A percentile compares a stretch with the other conserved stretches of the same genome.
These are phyloP conservation scores for Prototheca cutis DNA, from an alignment of 163 green algal species.

Conservation along the genomic window DNA sequence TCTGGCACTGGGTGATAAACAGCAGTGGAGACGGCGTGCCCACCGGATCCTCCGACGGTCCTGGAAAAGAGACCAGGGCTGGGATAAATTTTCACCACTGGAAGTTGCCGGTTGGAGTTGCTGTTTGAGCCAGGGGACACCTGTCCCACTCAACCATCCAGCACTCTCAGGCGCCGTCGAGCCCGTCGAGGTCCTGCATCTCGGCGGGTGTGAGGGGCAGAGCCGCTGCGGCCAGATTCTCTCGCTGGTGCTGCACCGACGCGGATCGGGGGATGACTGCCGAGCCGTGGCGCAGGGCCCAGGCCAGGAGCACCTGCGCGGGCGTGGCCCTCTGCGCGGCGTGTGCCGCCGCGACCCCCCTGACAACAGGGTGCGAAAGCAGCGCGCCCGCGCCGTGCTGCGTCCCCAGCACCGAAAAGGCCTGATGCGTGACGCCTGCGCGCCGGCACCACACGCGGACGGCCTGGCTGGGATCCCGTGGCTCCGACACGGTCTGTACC, in stretches of 20 bases:
- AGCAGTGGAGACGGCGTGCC: too few relatives aligned
- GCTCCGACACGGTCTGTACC: slow-evolving; percentile 34
- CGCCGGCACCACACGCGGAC: slow-evolving; percentile 32
- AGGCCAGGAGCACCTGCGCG: slow-evolving; percentile 52
- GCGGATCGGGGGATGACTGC: slow-evolving; percentile 40
- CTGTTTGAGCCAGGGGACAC: too few relatives aligned
- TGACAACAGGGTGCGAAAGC: slow-evolving; percentile 27
- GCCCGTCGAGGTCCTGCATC: slow-evolving; percentile 32
- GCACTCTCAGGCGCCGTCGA: slow-evolving; percentile 9
- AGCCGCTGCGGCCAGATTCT: slow-evolving; percentile 40
- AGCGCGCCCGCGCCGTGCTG: slow-evolving; percentile 50
- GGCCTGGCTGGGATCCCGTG: slow-evolving; percentile 10
- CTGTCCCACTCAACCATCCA: background rate
- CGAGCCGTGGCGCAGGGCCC: slow-evolving; percentile 56
- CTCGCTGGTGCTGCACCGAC: slow-evolving; percentile 21
- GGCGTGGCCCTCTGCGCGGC: slow-evolving; percentile 6
- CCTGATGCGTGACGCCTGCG: slow-evolving; percentile 40
- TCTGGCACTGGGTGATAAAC: too few relatives aligned
- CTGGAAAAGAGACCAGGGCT: too few relatives aligned
- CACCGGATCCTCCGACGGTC: too few relatives aligned
- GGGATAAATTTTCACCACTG: too few relatives aligned
- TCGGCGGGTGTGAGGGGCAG: slow-evolving; percentile 32
- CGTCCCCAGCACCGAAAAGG: slow-evolving; percentile 59
- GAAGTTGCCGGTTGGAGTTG: too few relatives aligned
- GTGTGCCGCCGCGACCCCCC: slow-evolving; percentile 13